Conservation (phyloP, 139 green algal species). For the Ulvella scutata region DNA sequence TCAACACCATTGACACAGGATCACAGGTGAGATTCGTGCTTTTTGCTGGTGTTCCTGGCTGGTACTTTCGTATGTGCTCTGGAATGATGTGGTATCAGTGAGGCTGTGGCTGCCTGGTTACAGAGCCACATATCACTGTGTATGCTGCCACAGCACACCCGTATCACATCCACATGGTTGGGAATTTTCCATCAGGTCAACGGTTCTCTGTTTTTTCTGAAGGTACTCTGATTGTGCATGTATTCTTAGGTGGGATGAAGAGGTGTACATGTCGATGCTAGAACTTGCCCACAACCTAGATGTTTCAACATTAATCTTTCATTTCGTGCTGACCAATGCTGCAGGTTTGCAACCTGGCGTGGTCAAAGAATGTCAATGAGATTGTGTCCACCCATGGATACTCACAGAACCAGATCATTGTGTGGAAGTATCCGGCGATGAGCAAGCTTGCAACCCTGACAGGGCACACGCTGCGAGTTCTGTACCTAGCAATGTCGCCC, state of each 20-base stretch:
- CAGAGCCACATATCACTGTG: no score
- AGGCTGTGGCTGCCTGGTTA: no score
- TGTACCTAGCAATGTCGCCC: slow-evolving; percentile 87
- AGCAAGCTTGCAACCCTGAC: slow-evolving; percentile 83
- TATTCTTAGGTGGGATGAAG: no score
- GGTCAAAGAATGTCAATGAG: slow-evolving; percentile 95
- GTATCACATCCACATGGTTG: no score
- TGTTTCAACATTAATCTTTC: no score
- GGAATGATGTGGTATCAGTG: no score
- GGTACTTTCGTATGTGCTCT: no score
- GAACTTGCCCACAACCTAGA: not conserved
- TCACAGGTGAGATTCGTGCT: slow-evolving; percentile 20
- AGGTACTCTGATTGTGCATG: not conserved
- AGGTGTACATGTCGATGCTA: not conserved
- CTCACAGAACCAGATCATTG: slow-evolving; percentile 88
- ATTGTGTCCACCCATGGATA: slow-evolving; percentile 96
- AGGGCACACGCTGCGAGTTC: slow-evolving; percentile 80
- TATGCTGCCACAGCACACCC: no score
- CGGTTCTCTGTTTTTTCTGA: no score
- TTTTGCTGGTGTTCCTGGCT: no score
- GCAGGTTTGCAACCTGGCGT: slow-evolving; percentile 93
- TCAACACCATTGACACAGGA: slow-evolving; percentile 82
- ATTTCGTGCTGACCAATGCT: not conserved
- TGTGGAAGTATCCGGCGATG: slow-evolving; percentile 81
- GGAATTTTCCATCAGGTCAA: no score